Conservation (phyloP, 805 yeast species). For the Saccharomycopsis synnaedendra region DNA sequence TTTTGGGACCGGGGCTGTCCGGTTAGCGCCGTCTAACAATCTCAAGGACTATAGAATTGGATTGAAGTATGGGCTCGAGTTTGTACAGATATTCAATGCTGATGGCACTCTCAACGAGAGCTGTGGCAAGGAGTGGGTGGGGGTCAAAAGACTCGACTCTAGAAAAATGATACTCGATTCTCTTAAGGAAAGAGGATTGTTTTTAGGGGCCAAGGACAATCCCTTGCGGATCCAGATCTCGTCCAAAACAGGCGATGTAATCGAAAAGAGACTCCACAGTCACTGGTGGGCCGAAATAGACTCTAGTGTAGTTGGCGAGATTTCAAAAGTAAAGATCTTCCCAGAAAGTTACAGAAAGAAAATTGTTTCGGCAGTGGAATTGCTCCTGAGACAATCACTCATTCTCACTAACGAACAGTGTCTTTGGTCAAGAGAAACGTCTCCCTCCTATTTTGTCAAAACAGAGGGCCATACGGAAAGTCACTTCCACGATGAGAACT, state of each 20-base stretch:
- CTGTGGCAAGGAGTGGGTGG: slow-evolving; percentile 81
- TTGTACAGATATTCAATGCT: slow-evolving; percentile 83
- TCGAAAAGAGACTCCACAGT: slow-evolving; percentile 93
- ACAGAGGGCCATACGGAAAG: slow-evolving; percentile 46
- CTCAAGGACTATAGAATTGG: slow-evolving; percentile 94
- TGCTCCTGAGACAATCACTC: background rate
- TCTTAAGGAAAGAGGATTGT: slow-evolving; percentile 61
- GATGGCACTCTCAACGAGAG: slow-evolving; percentile 82
- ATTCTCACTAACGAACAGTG: slow-evolving; percentile 6
- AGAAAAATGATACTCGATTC: slow-evolving; percentile 71
- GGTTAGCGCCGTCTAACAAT: slow-evolving; percentile 97
- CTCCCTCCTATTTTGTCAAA: slow-evolving; percentile 79
- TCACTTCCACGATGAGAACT: slow-evolving; percentile 41
- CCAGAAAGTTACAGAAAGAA: background rate
- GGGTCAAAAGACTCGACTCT: slow-evolving; percentile 89
- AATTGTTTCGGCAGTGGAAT: background rate
- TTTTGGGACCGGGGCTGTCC: slow-evolving; percentile 99
- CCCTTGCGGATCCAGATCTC: slow-evolving; percentile 94
- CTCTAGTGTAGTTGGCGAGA: background rate
- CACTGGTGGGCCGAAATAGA: slow-evolving; percentile 83
- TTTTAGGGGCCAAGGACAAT: slow-evolving; percentile 77
- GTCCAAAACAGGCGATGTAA: slow-evolving; percentile 91
- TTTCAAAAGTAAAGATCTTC: slow-evolving; percentile 1
- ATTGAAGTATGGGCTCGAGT: slow-evolving; percentile 80
- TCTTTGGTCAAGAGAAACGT: slow-evolving; percentile 19